phyloP scores from a whole-genome alignment of 2,329 filamentous ascomycete genomes.

The Mycogone perniciosa region DNA sequence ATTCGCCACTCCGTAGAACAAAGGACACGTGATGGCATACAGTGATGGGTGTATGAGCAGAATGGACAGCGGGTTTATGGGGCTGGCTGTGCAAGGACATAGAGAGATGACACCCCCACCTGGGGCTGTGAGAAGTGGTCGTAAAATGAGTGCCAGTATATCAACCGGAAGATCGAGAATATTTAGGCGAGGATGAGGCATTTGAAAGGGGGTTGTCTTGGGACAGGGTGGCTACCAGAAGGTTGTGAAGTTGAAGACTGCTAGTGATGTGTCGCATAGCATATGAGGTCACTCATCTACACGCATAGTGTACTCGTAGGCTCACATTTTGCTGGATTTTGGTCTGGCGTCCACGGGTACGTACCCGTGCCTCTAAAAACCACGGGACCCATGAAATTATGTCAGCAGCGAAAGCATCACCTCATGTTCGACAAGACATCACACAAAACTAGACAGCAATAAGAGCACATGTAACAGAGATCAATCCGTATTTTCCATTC shows the following conservation, averaged over 20 bases:
- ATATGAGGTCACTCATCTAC: no score
- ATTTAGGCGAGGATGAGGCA: constrained; percentile 18
- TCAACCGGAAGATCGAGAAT: constrained; percentile 30
- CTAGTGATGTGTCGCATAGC: no score
- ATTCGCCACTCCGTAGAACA: constrained; percentile 27
- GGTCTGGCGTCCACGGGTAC: no score
- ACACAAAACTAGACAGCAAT: background rate
- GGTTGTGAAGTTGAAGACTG: no score
- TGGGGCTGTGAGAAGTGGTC: constrained; percentile 22
- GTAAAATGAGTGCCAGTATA: constrained; percentile 25
- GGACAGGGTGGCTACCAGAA: no score
- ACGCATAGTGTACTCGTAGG: no score
- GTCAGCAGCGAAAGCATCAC: no score
- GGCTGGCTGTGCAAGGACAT: constrained; percentile 22
- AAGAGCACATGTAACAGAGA: constrained; percentile 9
- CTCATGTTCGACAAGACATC: no score
- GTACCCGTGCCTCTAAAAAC: no score
- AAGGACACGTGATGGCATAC: constrained; percentile 26
- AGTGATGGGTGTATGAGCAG: constrained; percentile 28
- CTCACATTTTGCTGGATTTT: no score
- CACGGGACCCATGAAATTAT: no score
- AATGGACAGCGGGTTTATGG: constrained; percentile 22
- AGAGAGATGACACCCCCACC: constrained; percentile 18
- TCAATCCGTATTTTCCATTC: constrained; percentile 30
- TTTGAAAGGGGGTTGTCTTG: background rate